These are phyloP conservation scores for Begonia loranthoides DNA, from an alignment of 306 rosid species.

Conservation along the genomic window DNA sequence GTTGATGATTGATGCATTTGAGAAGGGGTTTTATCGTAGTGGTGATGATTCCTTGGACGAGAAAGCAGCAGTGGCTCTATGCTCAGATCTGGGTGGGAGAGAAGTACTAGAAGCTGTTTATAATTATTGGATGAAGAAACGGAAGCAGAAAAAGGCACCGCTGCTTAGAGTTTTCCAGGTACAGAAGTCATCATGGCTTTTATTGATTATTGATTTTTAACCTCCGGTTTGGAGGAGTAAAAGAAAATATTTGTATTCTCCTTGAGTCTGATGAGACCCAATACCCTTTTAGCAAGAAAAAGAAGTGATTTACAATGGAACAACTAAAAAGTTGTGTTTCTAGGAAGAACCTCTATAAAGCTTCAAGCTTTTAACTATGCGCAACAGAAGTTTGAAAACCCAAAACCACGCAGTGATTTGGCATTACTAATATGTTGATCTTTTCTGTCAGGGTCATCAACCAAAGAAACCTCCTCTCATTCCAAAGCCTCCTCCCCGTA, in stretches of 20 bases:
- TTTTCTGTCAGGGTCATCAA: conserved; percentile 26
- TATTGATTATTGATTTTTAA: too few species aligned
- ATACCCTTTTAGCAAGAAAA: too few species aligned
- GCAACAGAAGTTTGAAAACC: too few species aligned
- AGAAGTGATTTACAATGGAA: too few species aligned
- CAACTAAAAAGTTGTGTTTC: too few species aligned
- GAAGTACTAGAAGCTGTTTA: conserved; percentile 37
- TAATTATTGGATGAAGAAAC: conserved; percentile 53
- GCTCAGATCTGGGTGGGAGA: conserved; percentile 29
- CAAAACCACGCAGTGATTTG: too few species aligned
- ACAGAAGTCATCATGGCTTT: neutral
- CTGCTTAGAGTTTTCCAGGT: conserved; percentile 69
- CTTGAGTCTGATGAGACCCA: too few species aligned
- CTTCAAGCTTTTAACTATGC: too few species aligned
- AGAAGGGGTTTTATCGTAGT: conserved; percentile 38
- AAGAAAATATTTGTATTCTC: too few species aligned
- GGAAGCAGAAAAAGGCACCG: conserved; percentile 33
- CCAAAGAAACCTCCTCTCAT: conserved; percentile 28
- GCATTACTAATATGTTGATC: too few species aligned
- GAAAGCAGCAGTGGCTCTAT: conserved; percentile 23
- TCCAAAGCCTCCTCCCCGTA: conserved; percentile 35
- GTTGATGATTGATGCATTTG: conserved; percentile 53
- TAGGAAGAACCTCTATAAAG: too few species aligned
- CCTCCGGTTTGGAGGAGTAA: too few species aligned
- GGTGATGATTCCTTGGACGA: conserved; percentile 34